These are phyloP conservation scores for Combretum micranthum DNA, from an alignment of 345 rosid genomes.

Conservation along the genomic window DNA sequence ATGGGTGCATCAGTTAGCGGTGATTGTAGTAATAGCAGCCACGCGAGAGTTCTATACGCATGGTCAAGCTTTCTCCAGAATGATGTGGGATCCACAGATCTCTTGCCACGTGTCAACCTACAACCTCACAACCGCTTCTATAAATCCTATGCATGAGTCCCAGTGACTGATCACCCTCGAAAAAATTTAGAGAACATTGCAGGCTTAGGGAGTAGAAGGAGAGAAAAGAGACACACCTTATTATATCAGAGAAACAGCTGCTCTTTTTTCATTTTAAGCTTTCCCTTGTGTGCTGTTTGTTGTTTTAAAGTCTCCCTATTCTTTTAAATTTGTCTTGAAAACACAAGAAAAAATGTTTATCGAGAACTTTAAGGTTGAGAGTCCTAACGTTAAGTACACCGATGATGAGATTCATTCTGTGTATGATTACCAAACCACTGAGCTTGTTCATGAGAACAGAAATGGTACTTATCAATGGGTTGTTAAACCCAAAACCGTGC, in stretches of 20 bases:
- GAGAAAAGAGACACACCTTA: too few relatives aligned
- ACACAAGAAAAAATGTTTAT: conserved; percentile 54
- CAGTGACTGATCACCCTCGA: too few relatives aligned
- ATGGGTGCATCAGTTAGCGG: too few relatives aligned
- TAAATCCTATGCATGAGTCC: background rate
- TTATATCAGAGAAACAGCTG: too few relatives aligned
- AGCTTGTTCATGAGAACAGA: conserved; percentile 80
- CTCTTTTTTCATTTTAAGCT: too few relatives aligned
- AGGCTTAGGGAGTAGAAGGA: too few relatives aligned
- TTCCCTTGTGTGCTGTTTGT: too few relatives aligned
- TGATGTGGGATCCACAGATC: conserved; percentile 4
- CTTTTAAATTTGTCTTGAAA: background rate
- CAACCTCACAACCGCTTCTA: background rate
- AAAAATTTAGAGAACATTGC: background rate
- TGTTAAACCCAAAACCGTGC: conserved; percentile 81
- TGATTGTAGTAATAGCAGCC: too few relatives aligned
- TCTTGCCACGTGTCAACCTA: conserved; percentile 16
- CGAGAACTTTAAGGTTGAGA: conserved; percentile 80
- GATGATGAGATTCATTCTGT: conserved; percentile 79
- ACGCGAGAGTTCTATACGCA: too few relatives aligned
- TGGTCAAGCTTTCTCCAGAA: too few relatives aligned
- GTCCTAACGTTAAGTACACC: conserved; percentile 79
- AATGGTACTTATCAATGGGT: conserved; percentile 79
- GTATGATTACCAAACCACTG: conserved; percentile 87
- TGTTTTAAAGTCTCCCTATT: too few relatives aligned